Evolutionary conservation across 2,329 filamentous ascomycete species (phyloP).

Genomic region (Emergomyces africanus): DNA sequence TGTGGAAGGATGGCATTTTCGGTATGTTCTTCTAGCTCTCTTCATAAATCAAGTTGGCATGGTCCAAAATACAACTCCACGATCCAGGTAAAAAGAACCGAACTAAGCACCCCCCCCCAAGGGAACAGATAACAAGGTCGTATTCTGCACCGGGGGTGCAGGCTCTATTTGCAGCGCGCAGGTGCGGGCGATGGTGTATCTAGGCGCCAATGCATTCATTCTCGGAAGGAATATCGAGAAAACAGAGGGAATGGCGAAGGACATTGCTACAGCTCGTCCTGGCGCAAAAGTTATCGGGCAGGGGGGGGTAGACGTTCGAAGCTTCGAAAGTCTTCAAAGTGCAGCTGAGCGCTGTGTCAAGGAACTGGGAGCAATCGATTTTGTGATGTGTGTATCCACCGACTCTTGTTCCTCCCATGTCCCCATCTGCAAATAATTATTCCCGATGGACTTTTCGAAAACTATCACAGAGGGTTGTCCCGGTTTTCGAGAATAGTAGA

Average conservation of each 20-base stretch:
- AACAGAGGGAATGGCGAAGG: conserved; percentile 65
- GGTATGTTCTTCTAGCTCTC: conserved; percentile 37
- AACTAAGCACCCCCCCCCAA: not conserved
- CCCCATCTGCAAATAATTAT: not conserved
- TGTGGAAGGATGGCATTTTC: conserved; percentile 83
- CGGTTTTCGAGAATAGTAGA: not conserved
- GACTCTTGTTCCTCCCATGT: too few relatives aligned
- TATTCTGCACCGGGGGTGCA: conserved; percentile 90
- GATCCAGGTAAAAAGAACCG: not conserved
- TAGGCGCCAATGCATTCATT: conserved; percentile 90
- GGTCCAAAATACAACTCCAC: too few relatives aligned
- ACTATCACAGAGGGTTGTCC: too few relatives aligned
- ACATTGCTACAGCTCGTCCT: conserved; percentile 64
- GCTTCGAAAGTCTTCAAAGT: conserved; percentile 52
- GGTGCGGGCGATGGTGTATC: conserved; percentile 76
- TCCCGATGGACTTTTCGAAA: not conserved
- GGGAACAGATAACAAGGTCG: conserved; percentile 61
- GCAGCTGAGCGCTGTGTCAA: conserved; percentile 68
- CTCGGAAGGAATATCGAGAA: conserved; percentile 81
- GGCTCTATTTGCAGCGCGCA: conserved; percentile 91
- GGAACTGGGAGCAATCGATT: conserved; percentile 82
- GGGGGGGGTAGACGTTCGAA: conserved; percentile 60
- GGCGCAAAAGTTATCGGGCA: conserved; percentile 81
- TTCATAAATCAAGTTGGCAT: not conserved
- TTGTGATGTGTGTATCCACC: conserved; percentile 56